Percentiles rank a stretch among this genome's conserved stretches.
phyloP scores from a whole-genome alignment of 306 rosid species.

The Trifolium subterraneum region DNA sequence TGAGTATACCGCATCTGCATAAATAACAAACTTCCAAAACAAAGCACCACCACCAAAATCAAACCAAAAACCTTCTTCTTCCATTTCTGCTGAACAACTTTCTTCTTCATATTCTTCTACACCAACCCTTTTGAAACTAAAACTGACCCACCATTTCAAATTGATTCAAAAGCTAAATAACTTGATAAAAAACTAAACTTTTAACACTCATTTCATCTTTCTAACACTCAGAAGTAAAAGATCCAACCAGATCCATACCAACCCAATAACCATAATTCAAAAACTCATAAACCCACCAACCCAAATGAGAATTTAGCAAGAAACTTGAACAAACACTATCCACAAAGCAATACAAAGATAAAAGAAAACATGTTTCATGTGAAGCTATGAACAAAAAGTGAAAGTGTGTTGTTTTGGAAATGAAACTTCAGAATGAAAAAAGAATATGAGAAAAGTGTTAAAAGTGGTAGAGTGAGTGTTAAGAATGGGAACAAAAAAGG shows the following conservation, averaged over 20 bases:
- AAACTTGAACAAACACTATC: constrained; percentile 26
- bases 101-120: constrained; percentile 79
- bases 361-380: constrained; percentile 44
- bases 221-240: constrained; percentile 36
- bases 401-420: constrained; percentile 30
- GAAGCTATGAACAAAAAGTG: constrained; percentile 33
- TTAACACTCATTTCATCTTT: constrained; percentile 37
- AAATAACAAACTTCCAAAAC: constrained; percentile 70
- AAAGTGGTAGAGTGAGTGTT: constrained; percentile 13
- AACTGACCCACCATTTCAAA: constrained; percentile 53
- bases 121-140: constrained; percentile 40
- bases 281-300: constrained; percentile 11
- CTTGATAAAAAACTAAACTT: constrained; percentile 38
- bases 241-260: constrained; percentile 61
- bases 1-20: constrained; percentile 75
- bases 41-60: constrained; percentile 61
- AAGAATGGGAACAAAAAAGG: not conserved
- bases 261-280: constrained; percentile 24
- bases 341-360: not conserved
- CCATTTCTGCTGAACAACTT: constrained; percentile 81
- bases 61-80: constrained; percentile 63
- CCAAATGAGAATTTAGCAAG: not conserved
- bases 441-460: constrained; percentile 22
- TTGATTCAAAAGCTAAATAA: constrained; percentile 36
- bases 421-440: constrained; percentile 29